Evolutionary conservation across 257 asterid genomes (phyloP).

Genomic region (Paulownia fortunei): DNA sequence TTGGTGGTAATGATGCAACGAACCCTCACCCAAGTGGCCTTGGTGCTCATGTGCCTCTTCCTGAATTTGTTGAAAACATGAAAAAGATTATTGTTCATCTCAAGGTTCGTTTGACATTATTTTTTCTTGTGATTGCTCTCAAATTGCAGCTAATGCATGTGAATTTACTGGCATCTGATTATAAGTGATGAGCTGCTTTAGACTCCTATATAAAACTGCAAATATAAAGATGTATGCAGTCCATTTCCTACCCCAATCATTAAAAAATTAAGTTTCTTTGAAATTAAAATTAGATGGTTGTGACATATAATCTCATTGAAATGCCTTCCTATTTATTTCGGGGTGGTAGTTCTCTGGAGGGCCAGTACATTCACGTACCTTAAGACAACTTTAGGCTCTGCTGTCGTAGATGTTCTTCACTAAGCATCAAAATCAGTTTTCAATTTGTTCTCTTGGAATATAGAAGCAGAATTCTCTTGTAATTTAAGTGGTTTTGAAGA

Average conservation of each 20-base stretch:
- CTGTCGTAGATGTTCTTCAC: too few species aligned
- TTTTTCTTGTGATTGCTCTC: neutral
- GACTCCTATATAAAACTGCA: neutral
- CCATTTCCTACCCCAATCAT: neutral
- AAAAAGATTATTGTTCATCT: slow-evolving; percentile 54
- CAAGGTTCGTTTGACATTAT: slow-evolving; percentile 45
- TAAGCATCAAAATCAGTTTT: too few species aligned
- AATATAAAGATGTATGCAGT: neutral
- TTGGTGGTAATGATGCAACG: slow-evolving; percentile 71
- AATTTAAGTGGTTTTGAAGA: neutral
- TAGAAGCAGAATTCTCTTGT: too few species aligned
- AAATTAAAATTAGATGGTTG: neutral
- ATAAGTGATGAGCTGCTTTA: neutral
- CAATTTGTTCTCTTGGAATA: too few species aligned
- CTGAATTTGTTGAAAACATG: slow-evolving; percentile 65
- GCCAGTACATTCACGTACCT: too few species aligned
- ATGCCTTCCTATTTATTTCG: too few species aligned
- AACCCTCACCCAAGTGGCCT: slow-evolving; percentile 55
- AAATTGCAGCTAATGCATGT: neutral
- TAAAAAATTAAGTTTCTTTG: neutral
- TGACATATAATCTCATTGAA: neutral
- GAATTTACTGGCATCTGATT: neutral
- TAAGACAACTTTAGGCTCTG: too few species aligned
- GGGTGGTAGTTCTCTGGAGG: too few species aligned
- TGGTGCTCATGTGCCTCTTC: slow-evolving; percentile 71